A percentile compares a stretch with the other conserved stretches of the same genome.
phyloP scores from a whole-genome alignment of 345 rosid species.

The Boechera stricta region DNA sequence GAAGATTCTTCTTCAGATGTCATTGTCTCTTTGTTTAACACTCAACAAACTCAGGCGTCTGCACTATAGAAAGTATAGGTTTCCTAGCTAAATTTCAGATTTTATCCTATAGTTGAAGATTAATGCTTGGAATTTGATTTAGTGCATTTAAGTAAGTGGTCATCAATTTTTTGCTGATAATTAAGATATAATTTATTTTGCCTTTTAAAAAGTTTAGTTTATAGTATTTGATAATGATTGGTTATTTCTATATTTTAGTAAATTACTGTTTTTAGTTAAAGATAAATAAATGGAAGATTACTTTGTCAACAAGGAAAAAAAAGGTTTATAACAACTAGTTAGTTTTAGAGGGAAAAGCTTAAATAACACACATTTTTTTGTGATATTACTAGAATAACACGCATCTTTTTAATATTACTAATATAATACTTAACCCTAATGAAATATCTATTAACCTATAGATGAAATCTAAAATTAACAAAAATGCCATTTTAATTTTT shows the following conservation, averaged over 20 bases:
- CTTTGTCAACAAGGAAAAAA: too few species aligned
- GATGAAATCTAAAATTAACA: too few species aligned
- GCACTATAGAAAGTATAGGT: not conserved
- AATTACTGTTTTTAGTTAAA: not conserved
- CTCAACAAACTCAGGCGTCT: not conserved
- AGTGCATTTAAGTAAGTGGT: not conserved
- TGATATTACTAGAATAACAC: too few species aligned
- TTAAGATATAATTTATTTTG: not conserved
- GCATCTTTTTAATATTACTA: too few species aligned
- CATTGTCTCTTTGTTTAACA: not conserved
- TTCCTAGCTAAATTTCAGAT: not conserved
- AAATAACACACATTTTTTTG: too few species aligned
- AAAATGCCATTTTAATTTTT: too few species aligned
- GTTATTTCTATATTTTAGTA: not conserved
- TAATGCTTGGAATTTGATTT: not conserved
- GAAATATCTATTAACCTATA: too few species aligned
- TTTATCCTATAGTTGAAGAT: not conserved
- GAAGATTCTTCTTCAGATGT: conserved; percentile 4
- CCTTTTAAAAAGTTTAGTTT: not conserved
- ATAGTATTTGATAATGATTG: not conserved
- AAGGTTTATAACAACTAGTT: too few species aligned
- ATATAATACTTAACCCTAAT: too few species aligned
- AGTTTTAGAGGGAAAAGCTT: too few species aligned
- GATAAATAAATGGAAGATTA: too few species aligned
- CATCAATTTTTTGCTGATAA: not conserved